Conservation (phyloP, 495 filamentous ascomycete species). For the Sabuloglossum arenarium region DNA sequence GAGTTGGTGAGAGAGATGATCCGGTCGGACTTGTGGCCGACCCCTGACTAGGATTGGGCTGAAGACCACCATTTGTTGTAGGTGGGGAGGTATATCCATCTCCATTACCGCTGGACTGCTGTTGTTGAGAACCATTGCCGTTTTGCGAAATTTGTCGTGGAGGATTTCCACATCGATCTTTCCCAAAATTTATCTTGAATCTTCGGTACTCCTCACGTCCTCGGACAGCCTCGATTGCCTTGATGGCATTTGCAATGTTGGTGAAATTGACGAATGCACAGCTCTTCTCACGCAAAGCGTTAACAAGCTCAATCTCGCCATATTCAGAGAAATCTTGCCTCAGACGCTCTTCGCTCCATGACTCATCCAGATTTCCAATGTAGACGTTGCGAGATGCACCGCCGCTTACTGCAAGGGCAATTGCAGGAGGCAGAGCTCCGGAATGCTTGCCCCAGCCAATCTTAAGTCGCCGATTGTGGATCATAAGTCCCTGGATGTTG, state of each 20-base stretch:
- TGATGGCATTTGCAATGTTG: constrained; percentile 98
- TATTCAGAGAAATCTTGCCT: constrained; percentile 95
- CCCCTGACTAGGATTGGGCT: constrained; percentile 31
- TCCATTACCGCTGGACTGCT: constrained; percentile 20
- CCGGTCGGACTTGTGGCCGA: constrained; percentile 51
- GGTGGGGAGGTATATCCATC: constrained; percentile 25
- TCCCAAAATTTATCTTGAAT: constrained; percentile 99
- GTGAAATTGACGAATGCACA: constrained; percentile 99
- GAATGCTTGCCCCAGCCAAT: constrained; percentile 99
- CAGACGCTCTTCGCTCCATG: constrained; percentile 88
- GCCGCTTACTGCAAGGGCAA: constrained; percentile 87
- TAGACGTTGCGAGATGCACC: constrained; percentile 95
- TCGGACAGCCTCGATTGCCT: constrained; percentile 89
- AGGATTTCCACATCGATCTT: constrained; percentile 92
- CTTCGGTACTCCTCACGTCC: constrained; percentile 89
- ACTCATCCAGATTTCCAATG: constrained; percentile 90
- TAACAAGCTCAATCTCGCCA: constrained; percentile 94
- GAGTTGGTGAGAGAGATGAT: constrained; percentile 31
- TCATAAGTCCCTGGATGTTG: constrained; percentile 95
- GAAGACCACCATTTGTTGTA: constrained; percentile 27
- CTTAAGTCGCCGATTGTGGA: constrained; percentile 93
- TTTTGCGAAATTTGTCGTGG: constrained; percentile 43
- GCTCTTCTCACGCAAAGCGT: constrained; percentile 93
- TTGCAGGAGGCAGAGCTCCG: constrained; percentile 85
- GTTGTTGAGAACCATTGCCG: constrained; percentile 32